phyloP scores from a whole-genome alignment of 495 filamentous ascomycete genomes.

The Daldinia bambusicola region DNA sequence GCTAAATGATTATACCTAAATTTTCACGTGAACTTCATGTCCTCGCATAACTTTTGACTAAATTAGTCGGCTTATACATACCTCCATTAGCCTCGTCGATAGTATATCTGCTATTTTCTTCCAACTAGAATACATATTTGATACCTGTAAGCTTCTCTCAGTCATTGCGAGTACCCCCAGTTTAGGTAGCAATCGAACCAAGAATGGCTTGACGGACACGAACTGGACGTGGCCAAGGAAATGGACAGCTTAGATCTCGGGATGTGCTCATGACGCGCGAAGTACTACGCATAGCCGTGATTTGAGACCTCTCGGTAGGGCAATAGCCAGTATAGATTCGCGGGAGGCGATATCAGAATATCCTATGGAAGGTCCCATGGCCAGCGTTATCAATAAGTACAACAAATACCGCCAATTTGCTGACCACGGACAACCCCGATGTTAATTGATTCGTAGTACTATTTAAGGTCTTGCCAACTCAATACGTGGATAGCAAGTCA shows the following conservation, averaged over 20 bases:
- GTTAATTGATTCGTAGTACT: background rate
- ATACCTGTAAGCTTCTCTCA: background rate
- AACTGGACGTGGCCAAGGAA: background rate
- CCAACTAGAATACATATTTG: background rate
- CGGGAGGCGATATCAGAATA: constrained; percentile 13
- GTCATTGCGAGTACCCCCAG: background rate
- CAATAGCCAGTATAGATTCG: background rate
- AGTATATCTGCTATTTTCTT: background rate
- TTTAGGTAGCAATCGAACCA: background rate
- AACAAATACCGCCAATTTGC: background rate
- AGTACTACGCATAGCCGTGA: constrained; percentile 9
- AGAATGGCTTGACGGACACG: background rate
- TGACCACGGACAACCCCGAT: constrained; percentile 8
- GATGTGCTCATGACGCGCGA: constrained; percentile 4
- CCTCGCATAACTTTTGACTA: background rate
- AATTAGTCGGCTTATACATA: background rate
- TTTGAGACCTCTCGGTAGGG: constrained; percentile 13
- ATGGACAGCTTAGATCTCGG: background rate
- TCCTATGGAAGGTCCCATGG: constrained; percentile 15
- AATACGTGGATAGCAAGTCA: constrained; percentile 5
- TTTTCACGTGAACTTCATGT: constrained; percentile 7
- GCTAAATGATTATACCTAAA: constrained; percentile 7
- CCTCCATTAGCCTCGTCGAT: background rate
- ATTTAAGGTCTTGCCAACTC: constrained; percentile 6
- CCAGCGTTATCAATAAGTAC: constrained; percentile 2